Conservation (phyloP, 169 alveolate species). For the Babesia caballi region DNA sequence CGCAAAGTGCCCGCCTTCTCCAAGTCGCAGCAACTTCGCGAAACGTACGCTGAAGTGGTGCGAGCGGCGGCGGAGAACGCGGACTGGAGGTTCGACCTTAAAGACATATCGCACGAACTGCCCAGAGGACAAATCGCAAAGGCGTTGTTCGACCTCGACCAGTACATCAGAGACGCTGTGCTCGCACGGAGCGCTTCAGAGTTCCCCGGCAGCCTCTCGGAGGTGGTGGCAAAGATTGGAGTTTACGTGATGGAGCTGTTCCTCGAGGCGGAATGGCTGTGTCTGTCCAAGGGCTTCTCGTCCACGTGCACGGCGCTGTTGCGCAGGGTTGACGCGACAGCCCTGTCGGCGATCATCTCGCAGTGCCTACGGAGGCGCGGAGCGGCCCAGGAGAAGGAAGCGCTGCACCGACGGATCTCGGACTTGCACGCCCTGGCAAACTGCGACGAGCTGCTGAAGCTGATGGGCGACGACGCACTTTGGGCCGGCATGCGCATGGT, state of each 20-base stretch:
- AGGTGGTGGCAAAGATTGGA: neutral
- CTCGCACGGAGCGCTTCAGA: neutral
- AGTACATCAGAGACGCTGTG: neutral
- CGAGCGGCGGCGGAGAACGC: neutral
- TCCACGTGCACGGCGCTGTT: slow-evolving; percentile 4
- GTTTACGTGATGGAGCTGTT: slow-evolving; percentile 18
- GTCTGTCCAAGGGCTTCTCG: slow-evolving; percentile 32
- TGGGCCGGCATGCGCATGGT: neutral
- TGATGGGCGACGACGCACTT: neutral
- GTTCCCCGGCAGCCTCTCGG: neutral
- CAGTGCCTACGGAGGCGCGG: neutral
- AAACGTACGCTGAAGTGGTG: neutral
- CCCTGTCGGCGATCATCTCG: neutral
- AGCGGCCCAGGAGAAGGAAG: neutral
- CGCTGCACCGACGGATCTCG: slow-evolving; percentile 4
- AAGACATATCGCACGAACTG: slow-evolving; percentile 10
- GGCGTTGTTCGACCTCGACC: slow-evolving; percentile 31
- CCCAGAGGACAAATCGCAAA: slow-evolving; percentile 23
- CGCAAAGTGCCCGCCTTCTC: slow-evolving; percentile 17
- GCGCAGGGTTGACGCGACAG: neutral
- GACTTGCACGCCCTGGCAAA: slow-evolving; percentile 13
- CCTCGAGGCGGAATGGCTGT: slow-evolving; percentile 51
- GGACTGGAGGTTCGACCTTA: slow-evolving; percentile 2
- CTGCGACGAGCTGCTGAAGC: slow-evolving; percentile 2
- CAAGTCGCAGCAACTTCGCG: neutral